phyloP scores from a whole-genome alignment of 1,284 basidiomycete species.

The Cryptococcus sp. region DNA sequence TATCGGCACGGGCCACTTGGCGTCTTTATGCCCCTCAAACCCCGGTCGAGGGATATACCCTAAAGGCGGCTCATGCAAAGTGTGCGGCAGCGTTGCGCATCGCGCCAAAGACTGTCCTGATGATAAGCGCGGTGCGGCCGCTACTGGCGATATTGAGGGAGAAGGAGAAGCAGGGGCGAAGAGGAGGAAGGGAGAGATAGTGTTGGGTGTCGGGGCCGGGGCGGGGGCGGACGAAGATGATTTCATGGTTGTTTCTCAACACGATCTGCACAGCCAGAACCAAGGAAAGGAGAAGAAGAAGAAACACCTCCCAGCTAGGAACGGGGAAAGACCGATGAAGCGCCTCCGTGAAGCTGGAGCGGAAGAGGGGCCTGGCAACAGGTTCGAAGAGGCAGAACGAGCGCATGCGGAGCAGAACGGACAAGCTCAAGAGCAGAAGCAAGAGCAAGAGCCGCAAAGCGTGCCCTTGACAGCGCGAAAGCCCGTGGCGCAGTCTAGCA shows the following conservation, averaged over 20 bases:
- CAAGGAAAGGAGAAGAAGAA: slow-evolving; percentile 49
- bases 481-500: slow-evolving; percentile 2
- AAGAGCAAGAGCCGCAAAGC: not conserved
- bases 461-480: slow-evolving; percentile 17
- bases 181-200: slow-evolving; percentile 60
- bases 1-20: slow-evolving; percentile 74
- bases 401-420: not conserved
- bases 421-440: not conserved
- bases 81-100: slow-evolving; percentile 81
- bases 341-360: slow-evolving; percentile 20
- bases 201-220: slow-evolving; percentile 31
- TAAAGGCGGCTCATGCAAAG: slow-evolving; percentile 84
- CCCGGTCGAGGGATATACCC: slow-evolving; percentile 80
- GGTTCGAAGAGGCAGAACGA: slow-evolving; percentile 3
- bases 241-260: slow-evolving; percentile 76
- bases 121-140: slow-evolving; percentile 52
- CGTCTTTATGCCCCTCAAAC: slow-evolving; percentile 78
- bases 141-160: slow-evolving; percentile 33
- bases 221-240: slow-evolving; percentile 90
- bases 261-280: slow-evolving; percentile 63
- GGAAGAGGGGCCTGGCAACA: slow-evolving; percentile 12
- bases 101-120: slow-evolving; percentile 76
- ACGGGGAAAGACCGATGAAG: slow-evolving; percentile 34
- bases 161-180: slow-evolving; percentile 60
- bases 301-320: slow-evolving; percentile 41